These are phyloP conservation scores for Picocystis salinarum DNA, from an alignment of 139 green algal species.

Conservation along the genomic window DNA sequence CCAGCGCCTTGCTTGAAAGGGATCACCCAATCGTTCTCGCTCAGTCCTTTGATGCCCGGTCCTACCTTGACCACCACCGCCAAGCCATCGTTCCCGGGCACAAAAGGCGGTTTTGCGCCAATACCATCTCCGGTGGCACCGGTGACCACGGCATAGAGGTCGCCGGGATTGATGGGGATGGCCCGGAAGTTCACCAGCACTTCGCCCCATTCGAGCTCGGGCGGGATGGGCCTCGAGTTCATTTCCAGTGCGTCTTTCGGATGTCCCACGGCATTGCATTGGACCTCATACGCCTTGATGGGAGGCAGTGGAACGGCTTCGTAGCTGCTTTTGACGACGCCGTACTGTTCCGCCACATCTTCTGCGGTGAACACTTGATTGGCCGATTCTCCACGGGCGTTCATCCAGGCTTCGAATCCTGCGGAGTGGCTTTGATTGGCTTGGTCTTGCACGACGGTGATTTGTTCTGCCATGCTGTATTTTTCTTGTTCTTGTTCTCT, in stretches of 20 bases:
- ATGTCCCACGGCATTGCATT: constrained; percentile 11
- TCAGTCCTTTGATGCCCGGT: constrained; percentile 41
- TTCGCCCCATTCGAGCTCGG: constrained; percentile 58
- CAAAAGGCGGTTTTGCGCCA: constrained; percentile 25
- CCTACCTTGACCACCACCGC: constrained; percentile 57
- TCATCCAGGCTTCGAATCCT: constrained; percentile 52
- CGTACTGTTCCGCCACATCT: constrained; percentile 35
- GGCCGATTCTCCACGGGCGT: constrained; percentile 26
- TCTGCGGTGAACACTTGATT: constrained; percentile 45
- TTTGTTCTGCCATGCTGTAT: constrained; percentile 37
- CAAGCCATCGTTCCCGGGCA: constrained; percentile 43
- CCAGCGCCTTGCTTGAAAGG: constrained; percentile 33
- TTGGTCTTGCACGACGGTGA: constrained; percentile 20
- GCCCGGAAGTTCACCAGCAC: constrained; percentile 37
- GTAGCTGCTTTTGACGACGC: constrained; percentile 54
- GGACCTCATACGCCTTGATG: constrained; percentile 30
- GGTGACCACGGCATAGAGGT: constrained; percentile 57
- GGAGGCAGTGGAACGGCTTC: constrained; percentile 37
- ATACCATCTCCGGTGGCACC: constrained; percentile 4
- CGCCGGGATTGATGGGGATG: constrained; percentile 46
- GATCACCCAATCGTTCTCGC: constrained; percentile 62
- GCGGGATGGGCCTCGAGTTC: constrained; percentile 19
- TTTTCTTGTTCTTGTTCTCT: constrained; percentile 10
- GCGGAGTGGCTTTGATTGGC: constrained; percentile 30
- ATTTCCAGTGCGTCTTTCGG: constrained; percentile 23